Evolutionary conservation across 805 yeast species (phyloP).

Genomic region (Pichia sporocuriosa): DNA sequence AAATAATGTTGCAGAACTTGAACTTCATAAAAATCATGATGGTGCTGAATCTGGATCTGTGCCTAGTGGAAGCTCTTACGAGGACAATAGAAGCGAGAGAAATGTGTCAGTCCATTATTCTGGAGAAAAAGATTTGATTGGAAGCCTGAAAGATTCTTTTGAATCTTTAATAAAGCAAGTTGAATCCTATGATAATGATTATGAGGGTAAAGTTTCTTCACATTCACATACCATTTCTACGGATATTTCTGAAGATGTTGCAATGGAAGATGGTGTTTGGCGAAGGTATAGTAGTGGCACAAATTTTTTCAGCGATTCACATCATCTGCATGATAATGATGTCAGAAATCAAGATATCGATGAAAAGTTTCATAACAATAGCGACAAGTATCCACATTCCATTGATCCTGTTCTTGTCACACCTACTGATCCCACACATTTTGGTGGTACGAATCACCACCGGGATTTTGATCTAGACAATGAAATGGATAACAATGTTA

Average conservation of each 20-base stretch:
- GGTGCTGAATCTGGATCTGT: neutral
- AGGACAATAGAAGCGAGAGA: too few species aligned
- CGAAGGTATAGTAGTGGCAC: slow-evolving; percentile 8
- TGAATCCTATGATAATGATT: neutral
- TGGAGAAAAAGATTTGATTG: slow-evolving; percentile 9
- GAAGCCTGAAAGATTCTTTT: slow-evolving; percentile 1
- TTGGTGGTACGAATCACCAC: neutral
- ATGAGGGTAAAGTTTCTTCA: neutral
- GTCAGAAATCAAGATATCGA: neutral
- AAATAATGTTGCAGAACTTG: too few species aligned
- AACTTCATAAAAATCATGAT: too few species aligned
- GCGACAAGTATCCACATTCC: neutral
- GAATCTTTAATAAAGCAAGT: neutral
- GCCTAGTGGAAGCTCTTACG: neutral
- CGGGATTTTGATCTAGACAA: slow-evolving; percentile 12
- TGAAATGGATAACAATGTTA: slow-evolving; percentile 13
- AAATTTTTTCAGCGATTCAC: slow-evolving; percentile 3
- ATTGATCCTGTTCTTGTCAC: neutral
- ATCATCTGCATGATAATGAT: neutral
- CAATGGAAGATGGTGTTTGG: slow-evolving; percentile 4
- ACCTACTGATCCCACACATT: neutral
- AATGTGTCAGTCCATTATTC: too few species aligned
- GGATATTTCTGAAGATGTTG: neutral
- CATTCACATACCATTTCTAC: neutral
- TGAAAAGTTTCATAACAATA: neutral